These are phyloP conservation scores for Daedaleopsis sinensis DNA, from an alignment of 768 basidiomycete genomes.

Conservation along the genomic window DNA sequence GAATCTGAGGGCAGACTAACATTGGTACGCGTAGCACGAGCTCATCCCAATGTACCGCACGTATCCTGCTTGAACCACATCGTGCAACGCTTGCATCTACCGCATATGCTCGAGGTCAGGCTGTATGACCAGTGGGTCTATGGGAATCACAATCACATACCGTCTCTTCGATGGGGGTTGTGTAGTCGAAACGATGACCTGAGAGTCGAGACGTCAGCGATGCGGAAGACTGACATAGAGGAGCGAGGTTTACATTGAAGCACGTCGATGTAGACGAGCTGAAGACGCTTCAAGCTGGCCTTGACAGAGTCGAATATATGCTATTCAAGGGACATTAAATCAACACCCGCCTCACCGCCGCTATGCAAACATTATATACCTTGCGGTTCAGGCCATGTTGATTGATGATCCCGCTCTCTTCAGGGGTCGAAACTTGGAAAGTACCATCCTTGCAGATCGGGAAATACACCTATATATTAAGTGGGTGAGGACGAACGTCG, in stretches of 20 bases:
- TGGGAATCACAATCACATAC: constrained; percentile 10
- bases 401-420: constrained; percentile 39
- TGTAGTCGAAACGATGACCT: constrained; percentile 33
- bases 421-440: constrained; percentile 12
- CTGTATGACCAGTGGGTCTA: too few species aligned
- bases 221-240: neutral
- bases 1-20: constrained; percentile 11
- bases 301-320: constrained; percentile 75
- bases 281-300: constrained; percentile 61
- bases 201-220: neutral
- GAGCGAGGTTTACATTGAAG: constrained; percentile 23
- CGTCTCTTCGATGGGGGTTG: constrained; percentile 45
- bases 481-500: neutral
- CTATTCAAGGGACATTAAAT: constrained; percentile 33
- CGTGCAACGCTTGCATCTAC: constrained; percentile 36
- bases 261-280: constrained; percentile 56
- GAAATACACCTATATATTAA: constrained; percentile 14
- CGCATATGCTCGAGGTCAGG: too few species aligned
- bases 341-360: neutral
- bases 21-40: constrained; percentile 40
- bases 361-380: constrained; percentile 6
- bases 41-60: constrained; percentile 45
- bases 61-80: constrained; percentile 47
- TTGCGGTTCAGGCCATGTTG: constrained; percentile 38
- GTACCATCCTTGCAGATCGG: constrained; percentile 13